These are phyloP conservation scores for Chalaropsis ovoidea DNA, from an alignment of 2,329 filamentous ascomycete genomes.

Conservation along the genomic window DNA sequence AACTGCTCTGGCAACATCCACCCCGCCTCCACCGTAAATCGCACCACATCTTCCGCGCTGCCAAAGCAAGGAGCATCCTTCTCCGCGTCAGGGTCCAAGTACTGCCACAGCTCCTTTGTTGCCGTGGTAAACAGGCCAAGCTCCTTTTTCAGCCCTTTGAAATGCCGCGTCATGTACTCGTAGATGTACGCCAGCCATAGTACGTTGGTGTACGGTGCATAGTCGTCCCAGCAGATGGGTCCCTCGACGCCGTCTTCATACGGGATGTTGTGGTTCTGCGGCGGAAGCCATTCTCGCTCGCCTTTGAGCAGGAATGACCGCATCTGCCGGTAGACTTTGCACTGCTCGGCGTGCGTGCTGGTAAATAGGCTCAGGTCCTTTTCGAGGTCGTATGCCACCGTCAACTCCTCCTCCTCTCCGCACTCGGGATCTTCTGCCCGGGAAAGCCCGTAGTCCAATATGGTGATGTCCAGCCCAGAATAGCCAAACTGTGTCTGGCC, in stretches of 20 bases:
- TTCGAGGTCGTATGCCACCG: conserved; percentile 50
- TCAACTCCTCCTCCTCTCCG: conserved; percentile 33
- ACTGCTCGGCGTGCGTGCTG: conserved; percentile 50
- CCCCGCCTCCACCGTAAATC: conserved; percentile 47
- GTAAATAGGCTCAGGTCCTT: conserved; percentile 50
- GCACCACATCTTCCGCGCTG: conserved; percentile 47
- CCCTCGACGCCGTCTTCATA: conserved; percentile 37
- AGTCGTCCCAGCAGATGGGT: conserved; percentile 44
- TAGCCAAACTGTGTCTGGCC: conserved; percentile 39
- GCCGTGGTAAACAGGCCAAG: conserved; percentile 39
- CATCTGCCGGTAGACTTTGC: conserved; percentile 53
- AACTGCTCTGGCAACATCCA: conserved; percentile 48
- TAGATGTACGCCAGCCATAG: conserved; percentile 56
- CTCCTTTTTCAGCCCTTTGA: conserved; percentile 39
- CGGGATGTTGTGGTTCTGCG: conserved; percentile 38
- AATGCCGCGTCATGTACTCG: conserved; percentile 42
- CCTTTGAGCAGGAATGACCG: conserved; percentile 46
- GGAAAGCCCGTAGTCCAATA: conserved; percentile 56
- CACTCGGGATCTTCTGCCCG: conserved; percentile 41
- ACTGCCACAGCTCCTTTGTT: conserved; percentile 45
- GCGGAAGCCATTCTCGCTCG: conserved; percentile 42
- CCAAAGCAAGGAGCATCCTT: conserved; percentile 42
- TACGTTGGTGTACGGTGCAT: conserved; percentile 54
- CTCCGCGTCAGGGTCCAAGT: conserved; percentile 44
- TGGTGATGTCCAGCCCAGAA: conserved; percentile 53